Evolutionary conservation across 164 flowering plant genomes (phyloP).

Genomic region (Pachysandra terminalis): DNA sequence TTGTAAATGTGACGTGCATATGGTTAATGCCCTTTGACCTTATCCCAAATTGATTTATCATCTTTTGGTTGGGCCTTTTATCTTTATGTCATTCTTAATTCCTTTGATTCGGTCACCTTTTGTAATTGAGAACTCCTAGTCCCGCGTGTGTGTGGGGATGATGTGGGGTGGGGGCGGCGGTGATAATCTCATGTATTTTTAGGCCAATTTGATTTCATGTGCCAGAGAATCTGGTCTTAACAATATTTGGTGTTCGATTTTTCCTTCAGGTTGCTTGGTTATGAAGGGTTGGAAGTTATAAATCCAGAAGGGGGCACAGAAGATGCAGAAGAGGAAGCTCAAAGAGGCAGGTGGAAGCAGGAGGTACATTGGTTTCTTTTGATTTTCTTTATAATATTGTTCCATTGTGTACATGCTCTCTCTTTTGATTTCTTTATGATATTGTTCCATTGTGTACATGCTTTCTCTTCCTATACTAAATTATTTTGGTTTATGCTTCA

Average conservation of each 20-base stretch:
- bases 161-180: no score
- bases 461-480: neutral
- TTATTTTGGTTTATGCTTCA: neutral
- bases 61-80: neutral
- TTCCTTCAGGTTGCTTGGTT: constrained; percentile 26
- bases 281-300: constrained; percentile 28
- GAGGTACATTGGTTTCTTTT: constrained; percentile 41
- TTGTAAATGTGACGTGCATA: no score
- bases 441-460: no score
- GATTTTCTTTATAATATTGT: neutral
- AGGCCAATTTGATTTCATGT: neutral
- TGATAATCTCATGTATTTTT: no score
- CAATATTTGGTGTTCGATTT: neutral
- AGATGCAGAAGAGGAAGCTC: constrained; percentile 85
- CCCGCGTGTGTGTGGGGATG: neutral
- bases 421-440: no score
- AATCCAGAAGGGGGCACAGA: constrained; percentile 88
- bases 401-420: constrained; percentile 5
- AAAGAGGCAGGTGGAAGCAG: constrained; percentile 78
- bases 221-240: no score
- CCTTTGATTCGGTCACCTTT: neutral
- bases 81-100: neutral
- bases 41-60: neutral
- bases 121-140: neutral
- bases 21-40: no score